These are phyloP conservation scores for Limnanthes douglasii DNA, from an alignment of 345 rosid species.

Conservation along the genomic window DNA sequence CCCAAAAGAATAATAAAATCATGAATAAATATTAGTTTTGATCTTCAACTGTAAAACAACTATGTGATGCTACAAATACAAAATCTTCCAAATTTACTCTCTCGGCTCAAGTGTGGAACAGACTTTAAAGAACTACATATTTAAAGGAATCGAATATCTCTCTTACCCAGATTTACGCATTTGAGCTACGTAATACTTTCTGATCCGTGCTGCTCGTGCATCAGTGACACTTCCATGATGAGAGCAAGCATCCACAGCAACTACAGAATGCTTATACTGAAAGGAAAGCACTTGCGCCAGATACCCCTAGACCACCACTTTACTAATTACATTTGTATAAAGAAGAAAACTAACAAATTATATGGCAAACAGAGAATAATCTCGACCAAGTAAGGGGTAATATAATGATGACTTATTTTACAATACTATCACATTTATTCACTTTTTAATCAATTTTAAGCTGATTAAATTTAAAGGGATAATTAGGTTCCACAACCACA, in stretches of 20 bases:
- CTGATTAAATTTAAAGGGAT: too few species aligned
- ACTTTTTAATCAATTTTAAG: too few species aligned
- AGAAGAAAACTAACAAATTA: too few species aligned
- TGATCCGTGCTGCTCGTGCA: slow-evolving; percentile 77
- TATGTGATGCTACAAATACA: background rate
- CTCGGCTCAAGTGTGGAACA: background rate
- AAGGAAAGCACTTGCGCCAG: slow-evolving; percentile 90
- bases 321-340: too few species aligned
- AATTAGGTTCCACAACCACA: too few species aligned
- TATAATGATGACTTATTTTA: too few species aligned
- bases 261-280: slow-evolving; percentile 60
- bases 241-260: slow-evolving; percentile 80
- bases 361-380: too few species aligned
- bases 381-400: too few species aligned
- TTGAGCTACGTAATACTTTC: slow-evolving; percentile 61
- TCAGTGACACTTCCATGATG: slow-evolving; percentile 72
- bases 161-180: slow-evolving; percentile 56
- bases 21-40: background rate
- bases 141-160: background rate
- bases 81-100: background rate
- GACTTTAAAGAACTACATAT: background rate
- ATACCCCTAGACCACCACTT: slow-evolving; percentile 44
- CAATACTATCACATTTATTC: too few species aligned
- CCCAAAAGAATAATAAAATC: background rate
- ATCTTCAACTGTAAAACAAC: background rate